Evolutionary conservation across 257 asterid genomes (phyloP), one percentile per base, ranked within the genome.

Genomic region (Ilex asprella): DNA sequence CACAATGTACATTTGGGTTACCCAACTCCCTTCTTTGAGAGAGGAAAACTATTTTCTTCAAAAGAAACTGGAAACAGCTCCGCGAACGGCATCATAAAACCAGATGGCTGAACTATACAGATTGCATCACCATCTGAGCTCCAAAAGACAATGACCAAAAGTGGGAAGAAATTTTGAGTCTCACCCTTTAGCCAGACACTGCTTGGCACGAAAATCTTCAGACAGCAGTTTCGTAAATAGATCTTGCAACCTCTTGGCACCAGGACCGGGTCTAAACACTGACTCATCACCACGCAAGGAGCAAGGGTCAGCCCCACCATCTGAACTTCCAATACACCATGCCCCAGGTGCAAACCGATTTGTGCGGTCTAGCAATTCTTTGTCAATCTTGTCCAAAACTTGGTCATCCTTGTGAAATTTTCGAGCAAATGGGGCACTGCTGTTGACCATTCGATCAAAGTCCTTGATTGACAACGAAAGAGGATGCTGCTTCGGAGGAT

Each of bases 401-500:
- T 84, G 86, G 61, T 93, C 99, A 43, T 85, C 94, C 71, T 73
- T 85, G 81, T 75, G 97, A 52, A 93, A 93, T 77, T 93, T 93
- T 53, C 99, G 61, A 44, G 97, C 97, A 15, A 93, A 93, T 3
- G 94, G 86, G 27, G 97, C 89, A 60, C 94, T 87, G 84, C 96
- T 93, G 84, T 93, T 93, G 21, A 89, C 71, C 99, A 93, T 93
- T 27, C 78, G 76, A 66, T 55, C 59, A 55, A 89, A 93, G 75
- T 93, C 97, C 61, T 68, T 81, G 9, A 82, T 75, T 0, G 97
- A 76, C 43, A 93, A 43, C 30, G 75, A 75, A 55, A 82, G 68
- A 15, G 99, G 99, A 66, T 93, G 99, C 77, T 93, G 99, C 84
- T 87, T 93, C 12, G 99, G 99, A 55, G 99, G 99, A 35, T 70